Conservation (phyloP, 768 basidiomycete genomes). For the Amanita polypyramis region DNA sequence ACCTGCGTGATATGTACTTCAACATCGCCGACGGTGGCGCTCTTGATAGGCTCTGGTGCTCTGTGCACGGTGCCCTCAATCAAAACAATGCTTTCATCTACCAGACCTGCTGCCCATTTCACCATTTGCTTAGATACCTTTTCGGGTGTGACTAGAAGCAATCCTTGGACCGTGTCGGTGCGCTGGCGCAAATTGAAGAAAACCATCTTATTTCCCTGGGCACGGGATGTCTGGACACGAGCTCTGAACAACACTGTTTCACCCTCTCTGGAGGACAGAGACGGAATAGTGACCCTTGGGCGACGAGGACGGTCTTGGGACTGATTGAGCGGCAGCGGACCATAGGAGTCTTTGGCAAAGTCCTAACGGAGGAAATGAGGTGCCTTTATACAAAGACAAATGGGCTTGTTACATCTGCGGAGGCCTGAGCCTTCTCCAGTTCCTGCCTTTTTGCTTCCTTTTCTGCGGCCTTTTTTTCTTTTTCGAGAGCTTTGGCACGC, state of each 20-base stretch:
- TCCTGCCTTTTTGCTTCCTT: conserved; percentile 74
- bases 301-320: conserved; percentile 67
- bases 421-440: conserved; percentile 54
- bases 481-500: conserved; percentile 82
- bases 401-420: conserved; percentile 47
- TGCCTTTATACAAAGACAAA: conserved; percentile 6
- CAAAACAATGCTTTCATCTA: conserved; percentile 84
- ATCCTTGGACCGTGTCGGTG: conserved; percentile 76
- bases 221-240: conserved; percentile 83
- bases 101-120: conserved; percentile 74
- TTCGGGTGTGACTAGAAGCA: conserved; percentile 60
- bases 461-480: conserved; percentile 82
- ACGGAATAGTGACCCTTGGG: conserved; percentile 51
- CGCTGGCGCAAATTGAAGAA: conserved; percentile 90
- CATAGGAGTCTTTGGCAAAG: conserved; percentile 71
- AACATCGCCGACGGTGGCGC: conserved; percentile 76
- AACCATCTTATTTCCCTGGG: conserved; percentile 92
- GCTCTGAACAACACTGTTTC: conserved; percentile 79
- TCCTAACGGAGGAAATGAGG: conserved; percentile 39
- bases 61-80: conserved; percentile 78
- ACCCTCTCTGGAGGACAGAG: conserved; percentile 57
- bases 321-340: conserved; percentile 81
- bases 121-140: conserved; percentile 96
- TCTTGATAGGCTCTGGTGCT: conserved; percentile 81
- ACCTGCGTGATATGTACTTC: conserved; percentile 84